Base-by-base conservation (phyloP, 169 alveolate species). In the Eimeria necatrix region DNA sequence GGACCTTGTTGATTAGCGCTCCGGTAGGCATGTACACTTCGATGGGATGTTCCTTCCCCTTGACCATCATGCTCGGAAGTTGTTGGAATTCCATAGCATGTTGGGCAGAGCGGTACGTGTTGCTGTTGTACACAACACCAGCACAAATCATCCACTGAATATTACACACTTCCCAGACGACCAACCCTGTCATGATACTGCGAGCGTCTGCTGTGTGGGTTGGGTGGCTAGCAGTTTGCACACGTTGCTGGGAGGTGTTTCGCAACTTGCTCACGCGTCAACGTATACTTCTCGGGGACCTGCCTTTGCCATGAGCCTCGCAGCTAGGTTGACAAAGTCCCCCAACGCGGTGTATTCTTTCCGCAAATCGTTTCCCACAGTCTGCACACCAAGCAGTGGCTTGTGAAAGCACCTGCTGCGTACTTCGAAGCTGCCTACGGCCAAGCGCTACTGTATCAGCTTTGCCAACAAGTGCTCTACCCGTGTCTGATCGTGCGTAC, bases 301-400 rank as follows among this genome's bases (percentile, higher is more conserved):
- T 8, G 98, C 98, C 93, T 96, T 95, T 20, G 95, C 97, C 97
- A 97, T 97, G 49, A 97, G 95, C 60, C 98, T 95, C 6, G 98
- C 98, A 20, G 98, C 91, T 18, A 97, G 85, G 49, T 97, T 97
- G 74, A 97, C 98, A 26, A 97, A 95, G 95, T 97, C 98, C n/a
- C 98, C 98, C 88, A 97, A 68, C 51, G 97, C 98, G 0, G 98
- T 97, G 95, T 97, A 97, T 52, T 97, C 98, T 89, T 97, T 95
- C 10, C 97, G 96, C 56, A 94, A 46, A 61, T 91, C 93, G 87
- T 93, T 92, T 24, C 97, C 97, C 32, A 96, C 96, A n/a, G 97
- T 78, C 97, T 96, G 84, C 56, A 46, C 74, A 20, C 48, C 93
- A 92, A 80, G 24, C 52, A 89, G 41, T 32, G 41, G 41, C 41